Conservation (phyloP, 23 red algal species). For the Gracilaria gracilis region DNA sequence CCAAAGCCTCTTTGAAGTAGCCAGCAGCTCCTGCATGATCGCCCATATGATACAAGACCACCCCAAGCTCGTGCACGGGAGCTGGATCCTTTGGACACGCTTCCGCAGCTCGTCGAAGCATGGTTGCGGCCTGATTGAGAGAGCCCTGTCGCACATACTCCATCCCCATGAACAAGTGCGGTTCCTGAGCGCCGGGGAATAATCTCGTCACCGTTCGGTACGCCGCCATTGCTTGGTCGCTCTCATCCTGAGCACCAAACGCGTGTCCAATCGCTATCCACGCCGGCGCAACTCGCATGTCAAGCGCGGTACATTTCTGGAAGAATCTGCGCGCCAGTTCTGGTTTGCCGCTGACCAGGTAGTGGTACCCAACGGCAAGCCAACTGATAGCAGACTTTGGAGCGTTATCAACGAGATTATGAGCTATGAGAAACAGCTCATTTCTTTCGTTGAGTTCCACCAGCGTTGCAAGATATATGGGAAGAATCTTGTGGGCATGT, state of each 20-base stretch:
- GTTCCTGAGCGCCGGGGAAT: constrained; percentile 65
- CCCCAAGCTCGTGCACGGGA: constrained; percentile 80
- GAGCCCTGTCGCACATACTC: constrained; percentile 86
- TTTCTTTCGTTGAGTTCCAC: constrained; percentile 61
- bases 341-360: constrained; percentile 75
- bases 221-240: constrained; percentile 91
- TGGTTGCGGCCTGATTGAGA: constrained; percentile 51
- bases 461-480: constrained; percentile 65
- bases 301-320: constrained; percentile 84
- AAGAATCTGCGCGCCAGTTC: constrained; percentile 81
- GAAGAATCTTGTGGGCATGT: constrained; percentile 31
- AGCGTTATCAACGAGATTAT: constrained; percentile 78
- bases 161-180: constrained; percentile 84
- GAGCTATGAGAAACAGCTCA: constrained; percentile 81
- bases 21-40: constrained; percentile 73
- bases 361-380: constrained; percentile 91
- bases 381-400: constrained; percentile 67
- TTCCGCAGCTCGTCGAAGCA: constrained; percentile 68
- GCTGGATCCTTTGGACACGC: constrained; percentile 59
- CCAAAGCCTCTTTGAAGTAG: constrained; percentile 75
- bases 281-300: constrained; percentile 61
- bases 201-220: constrained; percentile 91
- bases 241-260: constrained; percentile 88
- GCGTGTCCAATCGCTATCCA: constrained; percentile 96
- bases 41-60: constrained; percentile 74